Conservation (phyloP, 495 filamentous ascomycete species). For the Hypoxylon crocopeplum region DNA sequence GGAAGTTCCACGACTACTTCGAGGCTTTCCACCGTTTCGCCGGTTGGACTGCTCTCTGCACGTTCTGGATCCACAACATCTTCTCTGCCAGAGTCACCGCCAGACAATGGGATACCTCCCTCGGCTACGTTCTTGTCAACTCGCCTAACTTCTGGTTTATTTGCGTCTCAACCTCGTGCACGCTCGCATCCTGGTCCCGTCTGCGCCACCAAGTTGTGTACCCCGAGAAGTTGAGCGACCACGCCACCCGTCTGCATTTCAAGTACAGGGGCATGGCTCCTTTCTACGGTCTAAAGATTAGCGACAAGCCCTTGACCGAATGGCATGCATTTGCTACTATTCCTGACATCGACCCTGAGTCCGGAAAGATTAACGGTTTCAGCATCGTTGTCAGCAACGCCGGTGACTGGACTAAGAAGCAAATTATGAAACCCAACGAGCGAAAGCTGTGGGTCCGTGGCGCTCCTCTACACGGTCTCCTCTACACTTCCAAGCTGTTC, state of each 20-base stretch:
- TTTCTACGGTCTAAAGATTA: slow-evolving; percentile 62
- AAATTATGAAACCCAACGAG: slow-evolving; percentile 66
- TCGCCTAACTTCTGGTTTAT: slow-evolving; percentile 76
- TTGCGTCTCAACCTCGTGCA: slow-evolving; percentile 61
- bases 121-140: slow-evolving; percentile 51
- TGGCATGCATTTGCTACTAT: slow-evolving; percentile 87
- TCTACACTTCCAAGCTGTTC: slow-evolving; percentile 76
- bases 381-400: slow-evolving; percentile 78
- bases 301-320: slow-evolving; percentile 69
- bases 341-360: slow-evolving; percentile 56
- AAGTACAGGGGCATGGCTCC: slow-evolving; percentile 58
- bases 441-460: slow-evolving; percentile 62
- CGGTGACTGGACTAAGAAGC: slow-evolving; percentile 80
- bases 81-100: slow-evolving; percentile 62
- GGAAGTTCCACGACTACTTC: slow-evolving; percentile 66
- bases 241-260: slow-evolving; percentile 77
- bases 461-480: slow-evolving; percentile 68
- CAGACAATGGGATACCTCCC: slow-evolving; percentile 56
- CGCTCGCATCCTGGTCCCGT: slow-evolving; percentile 72
- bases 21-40: slow-evolving; percentile 72
- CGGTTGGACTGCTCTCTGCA: slow-evolving; percentile 65
- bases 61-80: slow-evolving; percentile 72
- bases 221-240: slow-evolving; percentile 69
- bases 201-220: slow-evolving; percentile 65
- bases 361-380: slow-evolving; percentile 61